Conservation (phyloP, 1,284 basidiomycete genomes). For the Apiotrichum siamense region DNA sequence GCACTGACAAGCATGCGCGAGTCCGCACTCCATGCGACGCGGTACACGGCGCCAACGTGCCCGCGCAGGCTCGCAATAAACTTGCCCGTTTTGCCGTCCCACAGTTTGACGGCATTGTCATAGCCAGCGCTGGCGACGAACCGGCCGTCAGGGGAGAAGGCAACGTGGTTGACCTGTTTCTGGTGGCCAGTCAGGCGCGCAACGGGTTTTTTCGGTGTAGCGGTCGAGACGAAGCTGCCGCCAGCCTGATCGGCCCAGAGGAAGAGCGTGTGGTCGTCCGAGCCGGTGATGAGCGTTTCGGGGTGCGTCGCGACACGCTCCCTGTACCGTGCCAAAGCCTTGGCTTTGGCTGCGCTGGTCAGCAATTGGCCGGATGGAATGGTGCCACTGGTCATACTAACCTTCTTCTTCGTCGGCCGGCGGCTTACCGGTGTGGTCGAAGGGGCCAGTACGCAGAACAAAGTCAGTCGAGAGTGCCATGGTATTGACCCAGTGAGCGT, state of each 20-base stretch:
- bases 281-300: constrained; percentile 85
- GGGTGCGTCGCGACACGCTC: constrained; percentile 61
- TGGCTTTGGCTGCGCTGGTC: constrained; percentile 54
- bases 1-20: constrained; percentile 86
- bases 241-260: constrained; percentile 62
- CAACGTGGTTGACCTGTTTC: constrained; percentile 90
- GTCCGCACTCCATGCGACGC: constrained; percentile 92
- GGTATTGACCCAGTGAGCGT: constrained; percentile 98
- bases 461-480: constrained; percentile 94
- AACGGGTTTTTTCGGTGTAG: constrained; percentile 65
- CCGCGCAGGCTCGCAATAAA: constrained; percentile 83
- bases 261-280: constrained; percentile 91
- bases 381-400: constrained; percentile 45
- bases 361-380: not conserved
- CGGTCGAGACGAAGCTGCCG: constrained; percentile 53
- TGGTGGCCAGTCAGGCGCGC: constrained; percentile 90
- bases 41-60: constrained; percentile 90
- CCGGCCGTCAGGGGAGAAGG: constrained; percentile 89
- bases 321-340: constrained; percentile 70
- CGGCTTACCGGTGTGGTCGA: constrained; percentile 74
- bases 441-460: constrained; percentile 88
- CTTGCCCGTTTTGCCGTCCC: constrained; percentile 91
- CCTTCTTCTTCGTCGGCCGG: constrained; percentile 70
- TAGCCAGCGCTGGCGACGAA: constrained; percentile 87
- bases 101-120: constrained; percentile 86